A percentile compares a stretch with the other conserved stretches of the same genome.
Conservation (phyloP, 139 green algal genomes). For the Tetradesmus obliquus region DNA sequence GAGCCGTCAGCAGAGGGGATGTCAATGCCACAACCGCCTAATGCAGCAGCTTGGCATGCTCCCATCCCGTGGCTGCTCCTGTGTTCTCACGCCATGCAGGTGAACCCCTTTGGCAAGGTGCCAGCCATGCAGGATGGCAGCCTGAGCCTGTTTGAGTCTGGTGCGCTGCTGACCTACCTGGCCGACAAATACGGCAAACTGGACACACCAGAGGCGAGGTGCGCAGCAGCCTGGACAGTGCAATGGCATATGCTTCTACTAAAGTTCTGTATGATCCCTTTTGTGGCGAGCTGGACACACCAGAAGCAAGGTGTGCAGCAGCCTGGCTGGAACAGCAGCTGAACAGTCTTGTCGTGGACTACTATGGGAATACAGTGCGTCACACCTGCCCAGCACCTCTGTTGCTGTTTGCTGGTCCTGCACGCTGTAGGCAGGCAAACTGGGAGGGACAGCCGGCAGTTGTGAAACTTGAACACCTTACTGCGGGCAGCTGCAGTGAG, state of each 20-base stretch:
- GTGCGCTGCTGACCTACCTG: slow-evolving; percentile 56
- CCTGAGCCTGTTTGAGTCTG: slow-evolving; percentile 53
- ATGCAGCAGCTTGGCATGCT: background rate
- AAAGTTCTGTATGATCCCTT: background rate
- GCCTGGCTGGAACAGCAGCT: background rate
- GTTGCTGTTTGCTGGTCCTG: too few relatives aligned
- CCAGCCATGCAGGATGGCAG: slow-evolving; percentile 49
- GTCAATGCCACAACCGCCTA: too few relatives aligned
- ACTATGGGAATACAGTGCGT: too few relatives aligned
- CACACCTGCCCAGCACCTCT: too few relatives aligned
- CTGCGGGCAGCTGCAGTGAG: too few relatives aligned
- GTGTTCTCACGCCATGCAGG: background rate
- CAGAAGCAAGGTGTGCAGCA: background rate
- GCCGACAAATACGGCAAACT: slow-evolving; percentile 50
- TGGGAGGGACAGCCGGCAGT: too few relatives aligned
- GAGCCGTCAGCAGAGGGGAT: background rate
- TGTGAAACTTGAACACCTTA: too few relatives aligned
- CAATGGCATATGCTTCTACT: slow-evolving; percentile 14
- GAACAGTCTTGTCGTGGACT: too few relatives aligned
- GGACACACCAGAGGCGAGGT: slow-evolving; percentile 20
- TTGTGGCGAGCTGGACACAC: too few relatives aligned
- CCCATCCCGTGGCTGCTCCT: background rate
- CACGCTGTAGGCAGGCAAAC: too few relatives aligned
- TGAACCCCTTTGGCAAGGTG: slow-evolving; percentile 60
- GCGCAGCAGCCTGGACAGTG: background rate